Conservation (phyloP, 2,329 filamentous ascomycete genomes). For the Sclerotinia spermophila region DNA sequence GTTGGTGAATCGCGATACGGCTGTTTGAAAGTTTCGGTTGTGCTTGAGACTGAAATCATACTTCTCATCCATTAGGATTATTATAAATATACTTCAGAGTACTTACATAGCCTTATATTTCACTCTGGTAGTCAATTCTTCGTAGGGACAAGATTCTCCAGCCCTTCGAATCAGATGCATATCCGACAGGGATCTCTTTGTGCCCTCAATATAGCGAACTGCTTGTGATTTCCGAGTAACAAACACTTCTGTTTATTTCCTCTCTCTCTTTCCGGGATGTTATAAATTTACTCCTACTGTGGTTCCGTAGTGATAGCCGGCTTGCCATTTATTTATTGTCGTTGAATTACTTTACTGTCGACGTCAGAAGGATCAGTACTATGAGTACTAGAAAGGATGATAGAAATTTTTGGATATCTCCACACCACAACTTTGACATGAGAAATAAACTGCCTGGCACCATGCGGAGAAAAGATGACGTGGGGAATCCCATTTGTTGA, state of each 20-base stretch:
- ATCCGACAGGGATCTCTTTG: accelerated
- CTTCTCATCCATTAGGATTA: background rate
- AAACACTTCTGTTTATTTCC: background rate
- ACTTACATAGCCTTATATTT: no score
- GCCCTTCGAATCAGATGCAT: background rate
- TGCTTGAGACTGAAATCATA: background rate
- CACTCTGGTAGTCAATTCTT: no score
- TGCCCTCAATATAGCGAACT: background rate
- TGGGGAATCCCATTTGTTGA: no score
- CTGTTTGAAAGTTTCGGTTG: accelerated
- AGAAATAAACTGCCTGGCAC: no score
- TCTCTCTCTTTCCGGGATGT: background rate
- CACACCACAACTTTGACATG: no score
- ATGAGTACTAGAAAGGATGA: no score
- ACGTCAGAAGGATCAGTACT: background rate
- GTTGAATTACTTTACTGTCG: background rate
- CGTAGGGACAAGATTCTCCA: accelerated
- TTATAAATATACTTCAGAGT: no score
- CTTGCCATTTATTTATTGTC: no score
- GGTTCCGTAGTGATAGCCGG: no score
- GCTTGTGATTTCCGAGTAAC: background rate
- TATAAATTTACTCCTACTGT: accelerated
- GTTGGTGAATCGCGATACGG: no score
- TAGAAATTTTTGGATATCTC: no score
- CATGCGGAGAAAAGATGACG: no score